phyloP scores from a whole-genome alignment of 441 rosid species.

The Gossypium lobatum region DNA sequence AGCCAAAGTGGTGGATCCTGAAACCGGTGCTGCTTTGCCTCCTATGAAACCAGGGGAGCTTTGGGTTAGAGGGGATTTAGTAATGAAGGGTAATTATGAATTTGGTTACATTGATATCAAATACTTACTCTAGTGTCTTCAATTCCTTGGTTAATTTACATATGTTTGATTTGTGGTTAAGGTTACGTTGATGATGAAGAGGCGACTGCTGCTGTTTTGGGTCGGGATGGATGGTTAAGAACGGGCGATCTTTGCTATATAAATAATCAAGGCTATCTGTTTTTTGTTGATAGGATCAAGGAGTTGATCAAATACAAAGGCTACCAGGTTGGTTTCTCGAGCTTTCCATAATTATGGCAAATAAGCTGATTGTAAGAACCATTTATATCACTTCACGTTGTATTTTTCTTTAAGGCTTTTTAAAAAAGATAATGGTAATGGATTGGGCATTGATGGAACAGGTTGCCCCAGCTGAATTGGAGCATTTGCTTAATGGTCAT shows the following conservation, averaged over 20 bases:
- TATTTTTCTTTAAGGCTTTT: too few relatives aligned
- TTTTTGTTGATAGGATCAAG: conserved; percentile 49
- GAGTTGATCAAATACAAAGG: conserved; percentile 58
- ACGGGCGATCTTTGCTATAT: conserved; percentile 60
- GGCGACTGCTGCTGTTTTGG: conserved; percentile 39
- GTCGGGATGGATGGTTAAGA: conserved; percentile 52
- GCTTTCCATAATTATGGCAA: too few relatives aligned
- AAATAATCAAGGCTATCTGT: conserved; percentile 46
- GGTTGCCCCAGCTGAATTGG: conserved; percentile 58
- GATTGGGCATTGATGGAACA: neutral
- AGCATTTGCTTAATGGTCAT: conserved; percentile 43
- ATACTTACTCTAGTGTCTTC: too few relatives aligned
- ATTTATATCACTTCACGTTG: too few relatives aligned
- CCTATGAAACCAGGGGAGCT: conserved; percentile 44
- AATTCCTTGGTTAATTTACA: too few relatives aligned
- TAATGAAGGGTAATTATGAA: conserved; percentile 41
- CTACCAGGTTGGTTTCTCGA: conserved; percentile 35
- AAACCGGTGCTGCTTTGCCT: conserved; percentile 30
- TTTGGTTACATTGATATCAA: neutral
- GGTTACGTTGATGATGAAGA: conserved; percentile 48
- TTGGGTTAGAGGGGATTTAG: conserved; percentile 47
- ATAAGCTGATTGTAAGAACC: too few relatives aligned
- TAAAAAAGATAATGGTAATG: too few relatives aligned
- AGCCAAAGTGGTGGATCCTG: conserved; percentile 47
- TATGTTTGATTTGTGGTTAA: conserved; percentile 4